Evolutionary conservation across 495 filamentous ascomycete species (phyloP).

Genomic region (Talaromyces liani): DNA sequence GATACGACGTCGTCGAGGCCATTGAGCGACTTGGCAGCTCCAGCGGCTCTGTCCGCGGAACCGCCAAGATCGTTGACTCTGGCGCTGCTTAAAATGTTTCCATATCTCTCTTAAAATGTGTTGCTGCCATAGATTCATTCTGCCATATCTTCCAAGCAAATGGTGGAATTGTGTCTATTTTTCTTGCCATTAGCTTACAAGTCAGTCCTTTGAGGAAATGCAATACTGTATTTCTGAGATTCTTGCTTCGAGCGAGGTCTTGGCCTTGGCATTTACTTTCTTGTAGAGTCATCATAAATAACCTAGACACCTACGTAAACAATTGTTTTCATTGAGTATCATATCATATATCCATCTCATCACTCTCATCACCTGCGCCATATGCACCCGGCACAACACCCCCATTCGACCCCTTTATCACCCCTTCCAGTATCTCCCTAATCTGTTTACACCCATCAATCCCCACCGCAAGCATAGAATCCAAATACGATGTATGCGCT

Average conservation of each 20-base stretch:
- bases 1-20: conserved; percentile 55
- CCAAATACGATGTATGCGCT: conserved; percentile 61
- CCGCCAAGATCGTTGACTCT: conserved; percentile 54
- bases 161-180: not conserved
- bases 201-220: not conserved
- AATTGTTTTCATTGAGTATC: not conserved
- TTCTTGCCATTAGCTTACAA: not conserved
- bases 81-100: conserved; percentile 44
- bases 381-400: conserved; percentile 1
- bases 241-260: not conserved
- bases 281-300: not conserved
- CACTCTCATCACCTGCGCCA: conserved; percentile 6
- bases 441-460: conserved; percentile 89
- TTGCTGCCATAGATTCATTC: not conserved
- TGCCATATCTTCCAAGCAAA: not conserved
- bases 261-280: not conserved
- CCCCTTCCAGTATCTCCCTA: conserved; percentile 61
- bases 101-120: not conserved
- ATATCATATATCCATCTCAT: conserved; percentile 14
- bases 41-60: conserved; percentile 54
- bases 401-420: conserved; percentile 35
- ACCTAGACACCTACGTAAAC: not conserved
- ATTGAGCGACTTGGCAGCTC: conserved; percentile 64
- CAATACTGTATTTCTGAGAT: not conserved
- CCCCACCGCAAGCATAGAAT: conserved; percentile 86